Percentiles rank a stretch among this genome's conserved stretches.
These are phyloP conservation scores for Phytophthora litchii DNA, from an alignment of 352 stramenopile genomes.

Conservation along the genomic window DNA sequence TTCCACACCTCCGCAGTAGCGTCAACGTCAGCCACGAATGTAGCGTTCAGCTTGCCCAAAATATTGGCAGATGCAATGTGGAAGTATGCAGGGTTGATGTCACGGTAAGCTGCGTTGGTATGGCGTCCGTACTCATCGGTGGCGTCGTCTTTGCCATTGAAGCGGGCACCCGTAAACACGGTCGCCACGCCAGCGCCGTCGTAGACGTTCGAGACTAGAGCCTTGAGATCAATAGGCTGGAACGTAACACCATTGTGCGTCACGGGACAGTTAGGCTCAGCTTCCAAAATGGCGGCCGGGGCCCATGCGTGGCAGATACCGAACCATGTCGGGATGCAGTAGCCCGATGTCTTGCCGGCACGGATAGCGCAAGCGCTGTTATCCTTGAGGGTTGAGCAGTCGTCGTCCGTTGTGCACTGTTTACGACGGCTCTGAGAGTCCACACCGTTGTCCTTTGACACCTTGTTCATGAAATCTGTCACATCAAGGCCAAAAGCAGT, in stretches of 20 bases:
- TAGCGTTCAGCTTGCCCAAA: constrained; percentile 40
- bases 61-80: constrained; percentile 53
- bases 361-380: constrained; percentile 37
- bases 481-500: constrained; percentile 45
- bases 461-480: constrained; percentile 30
- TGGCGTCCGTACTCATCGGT: constrained; percentile 53
- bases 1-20: constrained; percentile 56
- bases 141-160: constrained; percentile 20
- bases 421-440: constrained; percentile 18
- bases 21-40: constrained; percentile 51
- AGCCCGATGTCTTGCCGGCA: constrained; percentile 30
- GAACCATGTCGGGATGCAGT: constrained; percentile 51
- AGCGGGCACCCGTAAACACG: constrained; percentile 51
- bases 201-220: constrained; percentile 42
- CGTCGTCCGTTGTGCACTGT: constrained; percentile 24
- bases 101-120: constrained; percentile 39
- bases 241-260: constrained; percentile 48
- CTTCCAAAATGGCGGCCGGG: constrained; percentile 41
- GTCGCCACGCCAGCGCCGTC: constrained; percentile 32
- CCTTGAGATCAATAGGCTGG: constrained; percentile 50
- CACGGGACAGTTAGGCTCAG: constrained; percentile 44
- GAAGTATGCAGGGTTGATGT: constrained; percentile 55
- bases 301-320: constrained; percentile 56
- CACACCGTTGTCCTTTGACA: constrained; percentile 37
- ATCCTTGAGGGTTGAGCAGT: constrained; percentile 19